Evolutionary conservation across 2,329 filamentous ascomycete species (phyloP).

Genomic region (Paraphoma sp.): DNA sequence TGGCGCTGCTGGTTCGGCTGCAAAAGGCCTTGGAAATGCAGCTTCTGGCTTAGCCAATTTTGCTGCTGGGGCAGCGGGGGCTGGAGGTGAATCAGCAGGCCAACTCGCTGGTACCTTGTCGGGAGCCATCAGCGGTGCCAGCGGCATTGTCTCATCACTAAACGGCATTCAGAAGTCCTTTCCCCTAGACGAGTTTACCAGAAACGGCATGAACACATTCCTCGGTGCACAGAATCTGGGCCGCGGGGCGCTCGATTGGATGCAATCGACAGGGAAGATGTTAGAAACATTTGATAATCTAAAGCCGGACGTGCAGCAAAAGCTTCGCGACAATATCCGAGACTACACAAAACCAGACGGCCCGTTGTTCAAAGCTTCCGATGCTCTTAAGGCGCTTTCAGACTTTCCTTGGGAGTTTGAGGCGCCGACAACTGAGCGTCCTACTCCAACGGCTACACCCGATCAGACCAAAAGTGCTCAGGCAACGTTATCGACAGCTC

Average conservation of each 20-base stretch:
- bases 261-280: constrained; percentile 14
- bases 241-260: constrained; percentile 13
- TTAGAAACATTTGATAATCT: constrained; percentile 12
- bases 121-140: constrained; percentile 5
- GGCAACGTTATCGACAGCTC: not conserved
- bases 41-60: constrained; percentile 7
- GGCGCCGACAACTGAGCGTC: constrained; percentile 3
- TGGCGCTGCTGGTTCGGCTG: constrained; percentile 5
- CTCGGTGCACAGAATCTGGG: constrained; percentile 11
- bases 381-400: constrained; percentile 12
- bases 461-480: not conserved
- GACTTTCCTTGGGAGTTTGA: constrained; percentile 20
- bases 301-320: constrained; percentile 6
- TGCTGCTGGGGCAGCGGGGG: constrained; percentile 6
- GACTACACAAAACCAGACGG: constrained; percentile 11
- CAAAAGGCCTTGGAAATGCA: constrained; percentile 2
- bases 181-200: constrained; percentile 3
- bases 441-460: constrained; percentile 3
- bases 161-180: constrained; percentile 24
- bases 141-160: constrained; percentile 11
- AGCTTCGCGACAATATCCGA: constrained; percentile 6
- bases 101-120: constrained; percentile 6
- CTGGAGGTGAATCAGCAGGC: constrained; percentile 2
- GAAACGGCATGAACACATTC: constrained; percentile 4
- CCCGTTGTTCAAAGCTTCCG: constrained; percentile 5